Evolutionary conservation across 108 stramenopile genomes (phyloP).

Genomic region (Fragilaria crotonensis): DNA sequence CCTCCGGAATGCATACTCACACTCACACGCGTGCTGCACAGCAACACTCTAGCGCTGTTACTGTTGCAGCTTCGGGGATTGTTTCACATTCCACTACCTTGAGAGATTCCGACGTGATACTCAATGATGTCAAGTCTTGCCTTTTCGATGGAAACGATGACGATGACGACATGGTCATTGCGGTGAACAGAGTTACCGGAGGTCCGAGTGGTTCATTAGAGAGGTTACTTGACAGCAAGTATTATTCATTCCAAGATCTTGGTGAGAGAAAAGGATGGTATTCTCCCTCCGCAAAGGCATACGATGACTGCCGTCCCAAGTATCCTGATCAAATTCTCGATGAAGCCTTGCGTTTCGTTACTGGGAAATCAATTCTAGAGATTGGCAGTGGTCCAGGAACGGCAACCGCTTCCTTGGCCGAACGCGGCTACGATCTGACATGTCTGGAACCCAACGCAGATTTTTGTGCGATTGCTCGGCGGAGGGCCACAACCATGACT

Average conservation of each 20-base stretch:
- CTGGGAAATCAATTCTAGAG: constrained; percentile 2
- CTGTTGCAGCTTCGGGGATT: no score
- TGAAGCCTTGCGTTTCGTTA: constrained; percentile 1
- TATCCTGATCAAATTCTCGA: constrained; percentile 6
- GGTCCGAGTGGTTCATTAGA: no score
- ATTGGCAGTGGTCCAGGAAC: constrained; percentile 14
- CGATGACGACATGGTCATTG: no score
- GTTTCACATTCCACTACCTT: no score
- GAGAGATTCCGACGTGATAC: no score
- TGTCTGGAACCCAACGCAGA: constrained; percentile 4
- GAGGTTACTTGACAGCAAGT: background rate
- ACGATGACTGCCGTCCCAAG: constrained; percentile 7
- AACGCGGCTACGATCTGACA: constrained; percentile 5
- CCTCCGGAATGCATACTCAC: no score
- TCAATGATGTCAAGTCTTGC: no score
- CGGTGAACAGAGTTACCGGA: no score
- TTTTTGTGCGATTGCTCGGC: background rate
- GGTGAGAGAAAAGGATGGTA: constrained; percentile 1
- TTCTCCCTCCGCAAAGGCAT: constrained; percentile 1
- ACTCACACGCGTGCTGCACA: no score
- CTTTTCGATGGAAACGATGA: no score
- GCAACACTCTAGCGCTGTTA: no score
- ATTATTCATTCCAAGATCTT: background rate
- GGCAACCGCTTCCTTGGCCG: constrained; percentile 1
- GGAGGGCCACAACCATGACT: background rate